Percentiles rank a stretch among this genome's conserved stretches.
Evolutionary conservation across 2,329 filamentous ascomycete species (phyloP).

Genomic region (Colletotrichum eremochloae): DNA sequence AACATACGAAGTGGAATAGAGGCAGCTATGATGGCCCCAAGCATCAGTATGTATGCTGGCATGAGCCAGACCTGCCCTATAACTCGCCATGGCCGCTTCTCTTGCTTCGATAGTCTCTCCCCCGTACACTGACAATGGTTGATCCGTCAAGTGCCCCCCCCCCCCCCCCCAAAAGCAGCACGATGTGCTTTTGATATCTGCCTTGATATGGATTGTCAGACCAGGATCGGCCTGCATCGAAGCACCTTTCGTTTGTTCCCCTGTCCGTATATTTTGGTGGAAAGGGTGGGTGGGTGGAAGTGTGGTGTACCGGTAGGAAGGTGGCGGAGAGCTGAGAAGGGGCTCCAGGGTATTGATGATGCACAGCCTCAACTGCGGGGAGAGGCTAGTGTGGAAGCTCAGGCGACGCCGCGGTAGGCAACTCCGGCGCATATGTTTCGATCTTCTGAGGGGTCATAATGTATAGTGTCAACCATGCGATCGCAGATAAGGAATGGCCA

Average conservation of each 20-base stretch:
- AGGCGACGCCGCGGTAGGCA: slow-evolving; percentile 8
- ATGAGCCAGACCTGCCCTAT: not conserved
- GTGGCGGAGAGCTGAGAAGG: not conserved
- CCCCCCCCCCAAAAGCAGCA: not conserved
- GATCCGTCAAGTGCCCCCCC: no score
- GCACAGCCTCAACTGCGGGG: slow-evolving; percentile 33
- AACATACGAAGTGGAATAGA: slow-evolving; percentile 23
- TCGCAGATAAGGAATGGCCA: no score
- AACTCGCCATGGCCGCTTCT: not conserved
- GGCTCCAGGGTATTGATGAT: slow-evolving; percentile 33
- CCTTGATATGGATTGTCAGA: not conserved
- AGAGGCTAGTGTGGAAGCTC: slow-evolving; percentile 5
- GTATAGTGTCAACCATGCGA: no score
- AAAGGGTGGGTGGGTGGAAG: no score
- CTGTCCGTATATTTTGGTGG: not conserved
- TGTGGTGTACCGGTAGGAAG: no score
- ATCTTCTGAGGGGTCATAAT: no score
- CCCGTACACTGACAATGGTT: not conserved
- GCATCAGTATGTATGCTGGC: not conserved
- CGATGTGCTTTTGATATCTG: not conserved
- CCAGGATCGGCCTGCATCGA: not conserved
- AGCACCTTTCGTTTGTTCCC: not conserved
- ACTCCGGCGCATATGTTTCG: no score
- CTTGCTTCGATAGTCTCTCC: not conserved
- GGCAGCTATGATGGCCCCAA: slow-evolving; percentile 18